Base-by-base conservation (phyloP, 1,284 basidiomycete species). In the Puccinia novopanici region DNA sequence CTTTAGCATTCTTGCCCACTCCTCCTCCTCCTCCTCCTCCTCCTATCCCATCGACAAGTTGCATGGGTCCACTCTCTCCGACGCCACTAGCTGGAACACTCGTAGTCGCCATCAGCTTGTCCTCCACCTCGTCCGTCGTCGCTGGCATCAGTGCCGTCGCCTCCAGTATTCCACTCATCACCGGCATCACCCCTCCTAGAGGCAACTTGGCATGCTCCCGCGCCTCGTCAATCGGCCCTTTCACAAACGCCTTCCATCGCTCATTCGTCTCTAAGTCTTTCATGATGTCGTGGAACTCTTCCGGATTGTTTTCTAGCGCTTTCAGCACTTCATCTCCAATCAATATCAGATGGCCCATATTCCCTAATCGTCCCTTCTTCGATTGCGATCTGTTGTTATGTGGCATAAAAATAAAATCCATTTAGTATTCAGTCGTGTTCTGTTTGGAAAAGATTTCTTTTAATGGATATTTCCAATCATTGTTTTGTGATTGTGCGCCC, bases 321-420 rank as follows among this genome's bases (percentile, higher is more conserved):
- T 90, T 90, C 84, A 95, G 91, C 17, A 95, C 91, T 84, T 95
- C 94, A 85, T 95, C 94, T 0, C 93, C 91, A 82, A 99, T 95
- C 82, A 98, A 90, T 15, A 92, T 93, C 61, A 99, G 89, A 85
- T 99, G 95, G 0, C 96, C 96, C 96, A 99, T 99, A 87, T 94
- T 97, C 0, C 95, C 95, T 59, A 95, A 86, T 24, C 94, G 90
- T 42, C 92, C 90, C 89, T 91, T 86, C 90, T 92, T 34, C 34
- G 57, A 45, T 5, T 55, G n/a, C 34, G 72, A 52, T 45, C 67
- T 79, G 37, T 63, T 24, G 15, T 24, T 4, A 73, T 15, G 8
- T 27, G 48, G 9, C 17, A 45, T 22, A 48, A 37, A 40, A 9
- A 61, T 61, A 52, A 65, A 50, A 34, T 15, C 65, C 40, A 65